These are phyloP conservation scores for Xylariaceae sp. DNA, from an alignment of 2,329 filamentous ascomycete genomes.

Conservation along the genomic window DNA sequence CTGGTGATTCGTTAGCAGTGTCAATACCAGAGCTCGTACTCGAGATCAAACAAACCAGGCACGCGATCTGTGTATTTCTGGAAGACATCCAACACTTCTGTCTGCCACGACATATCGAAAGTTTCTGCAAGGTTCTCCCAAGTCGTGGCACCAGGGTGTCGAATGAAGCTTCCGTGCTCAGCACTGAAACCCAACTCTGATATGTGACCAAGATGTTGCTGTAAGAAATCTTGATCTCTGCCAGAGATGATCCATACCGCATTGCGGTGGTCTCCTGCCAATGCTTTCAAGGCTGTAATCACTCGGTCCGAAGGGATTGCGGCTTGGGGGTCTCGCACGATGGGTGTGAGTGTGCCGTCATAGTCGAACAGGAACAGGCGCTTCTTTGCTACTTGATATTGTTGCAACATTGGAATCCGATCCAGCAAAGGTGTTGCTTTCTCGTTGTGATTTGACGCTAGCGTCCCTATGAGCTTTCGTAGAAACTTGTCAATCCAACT, in stretches of 20 bases:
- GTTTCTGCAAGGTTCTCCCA: slow-evolving; percentile 90
- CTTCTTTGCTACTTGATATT: slow-evolving; percentile 72
- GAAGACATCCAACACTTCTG: slow-evolving; percentile 79
- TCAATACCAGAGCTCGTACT: background rate
- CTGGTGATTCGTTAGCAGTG: slow-evolving; percentile 38
- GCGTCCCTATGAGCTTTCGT: slow-evolving; percentile 73
- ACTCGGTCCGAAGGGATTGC: slow-evolving; percentile 85
- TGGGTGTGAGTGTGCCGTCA: slow-evolving; percentile 92
- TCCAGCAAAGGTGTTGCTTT: slow-evolving; percentile 81
- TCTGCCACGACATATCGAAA: slow-evolving; percentile 90
- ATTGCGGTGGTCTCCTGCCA: slow-evolving; percentile 79
- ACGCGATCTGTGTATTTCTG: slow-evolving; percentile 85
- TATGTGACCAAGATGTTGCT: slow-evolving; percentile 91
- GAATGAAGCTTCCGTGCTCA: slow-evolving; percentile 95
- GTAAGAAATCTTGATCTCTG: slow-evolving; percentile 86
- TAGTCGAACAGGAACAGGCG: slow-evolving; percentile 99
- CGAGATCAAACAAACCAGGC: slow-evolving; percentile 57
- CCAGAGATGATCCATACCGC: slow-evolving; percentile 98
- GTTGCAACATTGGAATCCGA: slow-evolving; percentile 65
- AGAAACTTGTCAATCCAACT: slow-evolving; percentile 81
- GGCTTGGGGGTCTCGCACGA: slow-evolving; percentile 85
- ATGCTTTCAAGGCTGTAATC: slow-evolving; percentile 72
- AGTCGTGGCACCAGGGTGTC: slow-evolving; percentile 68
- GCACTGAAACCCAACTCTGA: slow-evolving; percentile 86
- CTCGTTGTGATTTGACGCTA: slow-evolving; percentile 72